phyloP scores from a whole-genome alignment of 78 protist species.

The Polysphondylium violaceum region DNA sequence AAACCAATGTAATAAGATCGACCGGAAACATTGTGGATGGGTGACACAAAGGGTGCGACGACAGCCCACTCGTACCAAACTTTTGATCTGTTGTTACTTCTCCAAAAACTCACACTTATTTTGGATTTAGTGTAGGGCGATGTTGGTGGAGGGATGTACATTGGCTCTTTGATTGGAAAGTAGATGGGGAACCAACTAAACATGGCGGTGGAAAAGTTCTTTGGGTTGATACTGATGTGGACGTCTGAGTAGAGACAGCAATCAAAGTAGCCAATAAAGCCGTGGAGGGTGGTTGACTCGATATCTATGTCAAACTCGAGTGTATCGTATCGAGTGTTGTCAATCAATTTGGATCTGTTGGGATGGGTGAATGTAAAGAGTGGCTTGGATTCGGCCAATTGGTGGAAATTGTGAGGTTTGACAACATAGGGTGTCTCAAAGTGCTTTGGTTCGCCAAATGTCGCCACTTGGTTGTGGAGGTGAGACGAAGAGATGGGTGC shows the following conservation, averaged over 20 bases:
- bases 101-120: slow-evolving; percentile 74
- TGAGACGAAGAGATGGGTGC: slow-evolving; percentile 87
- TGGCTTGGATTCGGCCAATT: slow-evolving; percentile 61
- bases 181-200: slow-evolving; percentile 98
- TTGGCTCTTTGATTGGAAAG: slow-evolving; percentile 92
- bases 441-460: slow-evolving; percentile 15
- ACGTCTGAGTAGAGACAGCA: slow-evolving; percentile 91
- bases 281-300: slow-evolving; percentile 86
- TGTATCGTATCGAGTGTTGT: slow-evolving; percentile 62
- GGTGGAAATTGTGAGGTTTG: slow-evolving; percentile 82
- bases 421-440: slow-evolving; percentile 97
- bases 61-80: slow-evolving; percentile 98
- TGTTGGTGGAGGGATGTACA: not conserved
- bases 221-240: slow-evolving; percentile 90
- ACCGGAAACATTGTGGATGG: slow-evolving; percentile 94
- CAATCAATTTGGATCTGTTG: slow-evolving; percentile 39
- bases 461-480: slow-evolving; percentile 81
- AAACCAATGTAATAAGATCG: slow-evolving; percentile 90
- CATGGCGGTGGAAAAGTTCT: slow-evolving; percentile 93
- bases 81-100: slow-evolving; percentile 31
- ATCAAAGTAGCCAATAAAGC: slow-evolving; percentile 97
- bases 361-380: slow-evolving; percentile 93
- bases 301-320: slow-evolving; percentile 10
- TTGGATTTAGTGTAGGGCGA: too few species aligned
- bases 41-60: slow-evolving; percentile 48